phyloP scores from a whole-genome alignment of 208 protist species.

The Balamuthia mandrillaris region DNA sequence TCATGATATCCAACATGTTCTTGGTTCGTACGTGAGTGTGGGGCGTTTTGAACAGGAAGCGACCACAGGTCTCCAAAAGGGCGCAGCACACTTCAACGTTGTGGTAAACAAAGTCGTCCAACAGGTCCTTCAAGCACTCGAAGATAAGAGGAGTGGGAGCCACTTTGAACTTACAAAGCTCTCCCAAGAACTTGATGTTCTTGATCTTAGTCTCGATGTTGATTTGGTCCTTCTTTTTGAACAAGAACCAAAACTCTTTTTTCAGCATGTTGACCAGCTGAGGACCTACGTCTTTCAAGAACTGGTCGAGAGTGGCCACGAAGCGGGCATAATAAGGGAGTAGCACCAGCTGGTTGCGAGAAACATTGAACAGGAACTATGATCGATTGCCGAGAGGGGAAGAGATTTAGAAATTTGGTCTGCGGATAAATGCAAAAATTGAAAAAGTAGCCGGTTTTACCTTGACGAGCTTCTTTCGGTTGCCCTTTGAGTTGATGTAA shows the following conservation, averaged over 20 bases:
- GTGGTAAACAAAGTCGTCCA: constrained; percentile 72
- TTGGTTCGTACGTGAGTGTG: constrained; percentile 58
- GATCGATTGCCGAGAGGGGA: background rate
- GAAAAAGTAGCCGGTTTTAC: background rate
- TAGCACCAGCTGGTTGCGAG: constrained; percentile 48
- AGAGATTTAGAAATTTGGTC: background rate
- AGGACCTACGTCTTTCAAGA: constrained; percentile 47
- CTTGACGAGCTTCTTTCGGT: constrained; percentile 62
- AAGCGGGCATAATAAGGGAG: constrained; percentile 63
- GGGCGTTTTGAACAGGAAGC: constrained; percentile 62
- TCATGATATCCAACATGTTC: constrained; percentile 65
- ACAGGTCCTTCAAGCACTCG: constrained; percentile 55
- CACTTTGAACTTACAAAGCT: constrained; percentile 69
- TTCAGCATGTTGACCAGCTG: constrained; percentile 52
- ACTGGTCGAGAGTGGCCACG: constrained; percentile 46
- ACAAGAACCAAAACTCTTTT: constrained; percentile 65
- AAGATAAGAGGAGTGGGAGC: constrained; percentile 42
- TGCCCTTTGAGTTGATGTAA: constrained; percentile 52
- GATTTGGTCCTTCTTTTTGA: constrained; percentile 59
- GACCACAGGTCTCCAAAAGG: constrained; percentile 66
- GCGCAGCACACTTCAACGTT: constrained; percentile 73
- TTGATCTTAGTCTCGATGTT: constrained; percentile 61
- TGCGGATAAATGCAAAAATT: background rate
- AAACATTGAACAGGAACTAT: constrained; percentile 52
- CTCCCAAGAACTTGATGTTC: constrained; percentile 66